Evolutionary conservation across 306 rosid species (phyloP).

Genomic region (Betula pendula): DNA sequence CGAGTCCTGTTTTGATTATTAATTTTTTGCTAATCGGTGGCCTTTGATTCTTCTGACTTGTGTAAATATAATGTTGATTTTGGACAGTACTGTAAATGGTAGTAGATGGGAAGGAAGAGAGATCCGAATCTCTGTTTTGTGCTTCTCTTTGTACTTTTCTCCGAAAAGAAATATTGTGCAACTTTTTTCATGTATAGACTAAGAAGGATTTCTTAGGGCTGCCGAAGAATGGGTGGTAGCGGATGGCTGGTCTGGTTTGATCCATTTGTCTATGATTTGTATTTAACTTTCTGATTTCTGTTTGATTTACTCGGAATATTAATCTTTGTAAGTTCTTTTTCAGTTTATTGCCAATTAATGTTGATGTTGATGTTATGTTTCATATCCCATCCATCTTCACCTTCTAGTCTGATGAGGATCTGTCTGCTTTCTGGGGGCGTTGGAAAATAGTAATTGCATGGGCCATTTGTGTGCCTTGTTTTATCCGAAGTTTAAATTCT

Average conservation of each 20-base stretch:
- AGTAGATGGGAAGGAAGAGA: slow-evolving; percentile 16
- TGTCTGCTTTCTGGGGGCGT: background rate
- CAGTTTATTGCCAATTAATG: background rate
- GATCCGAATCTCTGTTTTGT: slow-evolving; percentile 14
- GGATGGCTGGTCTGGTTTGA: slow-evolving; percentile 10
- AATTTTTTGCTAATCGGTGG: slow-evolving; percentile 28
- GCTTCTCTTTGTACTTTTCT: background rate
- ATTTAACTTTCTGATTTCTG: background rate
- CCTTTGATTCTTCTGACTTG: slow-evolving; percentile 36
- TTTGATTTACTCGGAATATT: slow-evolving; percentile 10
- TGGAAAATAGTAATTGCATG: background rate
- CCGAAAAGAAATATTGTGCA: background rate
- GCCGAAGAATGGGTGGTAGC: slow-evolving; percentile 26
- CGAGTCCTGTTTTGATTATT: background rate
- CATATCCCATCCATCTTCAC: background rate
- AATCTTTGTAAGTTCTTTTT: slow-evolving; percentile 10
- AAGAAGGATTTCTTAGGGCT: slow-evolving; percentile 27
- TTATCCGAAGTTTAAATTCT: no score
- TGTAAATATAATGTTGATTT: slow-evolving; percentile 14
- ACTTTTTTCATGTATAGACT: slow-evolving; percentile 28
- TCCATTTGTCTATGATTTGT: slow-evolving; percentile 29
- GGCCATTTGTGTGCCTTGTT: background rate
- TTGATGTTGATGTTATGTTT: no score
- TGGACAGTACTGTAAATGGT: slow-evolving; percentile 35
- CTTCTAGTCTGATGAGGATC: background rate